Conservation (phyloP, 331 rosid species). For the Ulmus americana region DNA sequence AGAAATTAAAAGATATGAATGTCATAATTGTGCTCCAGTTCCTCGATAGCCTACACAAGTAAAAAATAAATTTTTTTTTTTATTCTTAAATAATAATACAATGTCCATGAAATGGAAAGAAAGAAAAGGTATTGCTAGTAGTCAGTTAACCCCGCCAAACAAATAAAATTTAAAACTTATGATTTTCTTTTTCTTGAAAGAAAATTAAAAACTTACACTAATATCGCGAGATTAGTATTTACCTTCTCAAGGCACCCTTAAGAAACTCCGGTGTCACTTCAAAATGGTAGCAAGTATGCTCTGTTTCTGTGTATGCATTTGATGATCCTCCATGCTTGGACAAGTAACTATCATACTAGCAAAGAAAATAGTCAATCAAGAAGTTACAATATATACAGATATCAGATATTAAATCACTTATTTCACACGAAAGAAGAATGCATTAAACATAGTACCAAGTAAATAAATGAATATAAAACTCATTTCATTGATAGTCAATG, state of each 20-base stretch:
- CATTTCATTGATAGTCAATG: neutral
- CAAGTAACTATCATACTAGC: conserved; percentile 90
- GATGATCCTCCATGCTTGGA: conserved; percentile 96
- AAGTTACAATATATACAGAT: conserved; percentile 19
- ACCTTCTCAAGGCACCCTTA: conserved; percentile 87
- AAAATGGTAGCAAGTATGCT: conserved; percentile 89
- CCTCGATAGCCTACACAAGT: neutral
- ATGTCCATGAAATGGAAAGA: neutral
- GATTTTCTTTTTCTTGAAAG: too few relatives aligned
- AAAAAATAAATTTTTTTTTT: too few relatives aligned
- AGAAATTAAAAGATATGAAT: neutral
- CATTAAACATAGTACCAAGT: conserved; percentile 1
- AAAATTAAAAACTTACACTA: neutral
- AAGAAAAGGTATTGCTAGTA: neutral
- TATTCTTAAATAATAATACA: neutral
- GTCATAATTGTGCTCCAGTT: neutral
- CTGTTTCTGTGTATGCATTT: conserved; percentile 83
- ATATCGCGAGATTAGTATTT: conserved; percentile 23
- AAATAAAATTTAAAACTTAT: neutral
- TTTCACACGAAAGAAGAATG: conserved; percentile 15
- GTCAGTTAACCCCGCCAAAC: neutral
- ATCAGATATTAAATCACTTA: conserved; percentile 12
- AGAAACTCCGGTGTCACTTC: conserved; percentile 86
- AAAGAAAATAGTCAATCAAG: conserved; percentile 33
- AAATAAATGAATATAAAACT: neutral